phyloP scores from a whole-genome alignment of 2,329 filamentous ascomycete genomes.

The Penicillium psychrosexuale region DNA sequence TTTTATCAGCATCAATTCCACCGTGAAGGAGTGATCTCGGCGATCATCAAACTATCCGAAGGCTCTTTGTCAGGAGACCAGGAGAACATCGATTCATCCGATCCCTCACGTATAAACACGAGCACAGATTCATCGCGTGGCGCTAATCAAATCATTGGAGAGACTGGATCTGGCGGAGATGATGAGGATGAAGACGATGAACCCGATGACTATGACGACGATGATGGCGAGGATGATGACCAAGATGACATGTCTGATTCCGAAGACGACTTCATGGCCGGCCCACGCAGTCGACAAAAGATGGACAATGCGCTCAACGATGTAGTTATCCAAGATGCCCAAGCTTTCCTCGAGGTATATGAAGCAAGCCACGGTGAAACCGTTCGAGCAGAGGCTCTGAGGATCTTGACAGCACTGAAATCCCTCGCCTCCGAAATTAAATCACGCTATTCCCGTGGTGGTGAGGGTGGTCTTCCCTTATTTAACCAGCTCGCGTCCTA shows the following conservation, averaged over 20 bases:
- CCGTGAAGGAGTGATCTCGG: constrained; percentile 88
- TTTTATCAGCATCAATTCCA: constrained; percentile 97
- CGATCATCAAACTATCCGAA: constrained; percentile 77
- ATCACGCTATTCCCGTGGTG: constrained; percentile 59
- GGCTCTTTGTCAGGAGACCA: constrained; percentile 31
- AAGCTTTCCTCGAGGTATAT: constrained; percentile 78
- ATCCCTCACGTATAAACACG: neutral
- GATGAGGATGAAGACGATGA: constrained; percentile 49
- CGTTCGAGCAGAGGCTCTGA: constrained; percentile 74
- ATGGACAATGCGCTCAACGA: constrained; percentile 59
- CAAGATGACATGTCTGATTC: constrained; percentile 60
- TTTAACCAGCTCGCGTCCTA: constrained; percentile 76
- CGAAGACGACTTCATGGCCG: constrained; percentile 59
- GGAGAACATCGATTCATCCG: constrained; percentile 7
- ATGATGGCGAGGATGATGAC: constrained; percentile 52
- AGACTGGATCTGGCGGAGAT: constrained; percentile 27
- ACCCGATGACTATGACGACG: constrained; percentile 53
- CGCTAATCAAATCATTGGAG: constrained; percentile 12
- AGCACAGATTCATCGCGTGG: constrained; percentile 11
- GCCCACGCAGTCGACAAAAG: constrained; percentile 38
- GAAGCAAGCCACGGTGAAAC: constrained; percentile 71
- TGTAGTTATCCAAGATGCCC: constrained; percentile 71
- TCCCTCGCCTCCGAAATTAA: constrained; percentile 69
- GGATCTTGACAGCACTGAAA: constrained; percentile 71
- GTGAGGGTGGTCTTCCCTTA: constrained; percentile 57